A percentile compares a stretch with the other conserved stretches of the same genome.
Conservation (phyloP, 495 filamentous ascomycete genomes). For the Tuber melanosporum region DNA sequence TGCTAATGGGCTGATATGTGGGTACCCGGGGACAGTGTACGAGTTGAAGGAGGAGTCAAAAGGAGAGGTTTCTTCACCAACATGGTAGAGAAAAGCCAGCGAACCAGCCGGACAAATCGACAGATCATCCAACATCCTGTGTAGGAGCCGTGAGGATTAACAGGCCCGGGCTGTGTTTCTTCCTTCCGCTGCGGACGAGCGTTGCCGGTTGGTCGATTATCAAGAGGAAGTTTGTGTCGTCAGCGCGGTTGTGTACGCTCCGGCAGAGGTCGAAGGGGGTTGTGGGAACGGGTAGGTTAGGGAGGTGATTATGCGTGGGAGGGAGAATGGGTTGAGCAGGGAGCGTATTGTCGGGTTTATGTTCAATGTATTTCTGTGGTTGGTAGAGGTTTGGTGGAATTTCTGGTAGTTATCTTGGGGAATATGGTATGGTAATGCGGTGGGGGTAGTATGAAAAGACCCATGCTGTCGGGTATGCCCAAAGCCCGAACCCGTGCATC, state of each 20-base stretch:
- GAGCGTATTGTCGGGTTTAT: constrained; percentile 10
- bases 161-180: constrained; percentile 71
- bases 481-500: too few species aligned
- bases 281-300: constrained; percentile 21
- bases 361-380: not conserved
- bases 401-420: too few species aligned
- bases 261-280: not conserved
- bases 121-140: too few species aligned
- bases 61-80: too few species aligned
- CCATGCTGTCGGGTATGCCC: too few species aligned
- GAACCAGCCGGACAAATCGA: too few species aligned
- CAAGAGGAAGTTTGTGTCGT: constrained; percentile 67
- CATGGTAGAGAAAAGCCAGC: too few species aligned
- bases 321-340: constrained; percentile 40
- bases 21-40: too few species aligned
- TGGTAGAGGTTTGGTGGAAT: too few species aligned
- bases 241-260: constrained; percentile 44
- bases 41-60: too few species aligned
- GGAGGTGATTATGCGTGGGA: not conserved
- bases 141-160: constrained; percentile 62
- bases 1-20: constrained; percentile 44
- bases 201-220: constrained; percentile 77
- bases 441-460: too few species aligned
- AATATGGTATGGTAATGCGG: too few species aligned
- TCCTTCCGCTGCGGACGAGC: constrained; percentile 63